Evolutionary conservation across 129 eudicot genomes (phyloP).

Genomic region (Flaveria bidentis): DNA sequence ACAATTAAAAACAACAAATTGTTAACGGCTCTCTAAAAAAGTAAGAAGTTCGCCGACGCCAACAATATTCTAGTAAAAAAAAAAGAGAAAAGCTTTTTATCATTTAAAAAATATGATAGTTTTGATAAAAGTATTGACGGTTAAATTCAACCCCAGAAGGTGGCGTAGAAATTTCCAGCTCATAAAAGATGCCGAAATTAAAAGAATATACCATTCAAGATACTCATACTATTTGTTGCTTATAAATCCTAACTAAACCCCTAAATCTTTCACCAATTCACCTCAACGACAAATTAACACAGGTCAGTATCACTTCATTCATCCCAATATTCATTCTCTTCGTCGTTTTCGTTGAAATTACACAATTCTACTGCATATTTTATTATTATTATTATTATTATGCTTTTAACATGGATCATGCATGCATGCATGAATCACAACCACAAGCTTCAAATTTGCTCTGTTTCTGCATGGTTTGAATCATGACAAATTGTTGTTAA

Average conservation of each 20-base stretch:
- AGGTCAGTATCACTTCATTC: conserved; percentile 28
- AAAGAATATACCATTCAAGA: conserved; percentile 32
- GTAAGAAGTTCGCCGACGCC: too few species aligned
- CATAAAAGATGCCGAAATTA: conserved; percentile 20
- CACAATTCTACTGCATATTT: neutral
- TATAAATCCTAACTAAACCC: conserved; percentile 18
- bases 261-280: conserved; percentile 15
- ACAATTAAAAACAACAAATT: too few species aligned
- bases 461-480: conserved; percentile 16
- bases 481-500: neutral
- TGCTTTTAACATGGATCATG: conserved; percentile 19
- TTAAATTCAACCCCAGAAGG: conserved; percentile 35
- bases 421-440: conserved; percentile 31
- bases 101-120: too few species aligned
- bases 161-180: conserved; percentile 31
- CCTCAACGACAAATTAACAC: neutral
- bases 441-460: neutral
- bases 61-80: neutral
- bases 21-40: too few species aligned
- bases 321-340: neutral
- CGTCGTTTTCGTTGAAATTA: conserved; percentile 19
- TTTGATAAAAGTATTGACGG: conserved; percentile 15
- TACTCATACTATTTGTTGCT: conserved; percentile 32
- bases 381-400: neutral
- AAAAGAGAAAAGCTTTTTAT: too few species aligned